These are phyloP conservation scores for Punica granatum DNA, from an alignment of 345 rosid species.

Conservation along the genomic window DNA sequence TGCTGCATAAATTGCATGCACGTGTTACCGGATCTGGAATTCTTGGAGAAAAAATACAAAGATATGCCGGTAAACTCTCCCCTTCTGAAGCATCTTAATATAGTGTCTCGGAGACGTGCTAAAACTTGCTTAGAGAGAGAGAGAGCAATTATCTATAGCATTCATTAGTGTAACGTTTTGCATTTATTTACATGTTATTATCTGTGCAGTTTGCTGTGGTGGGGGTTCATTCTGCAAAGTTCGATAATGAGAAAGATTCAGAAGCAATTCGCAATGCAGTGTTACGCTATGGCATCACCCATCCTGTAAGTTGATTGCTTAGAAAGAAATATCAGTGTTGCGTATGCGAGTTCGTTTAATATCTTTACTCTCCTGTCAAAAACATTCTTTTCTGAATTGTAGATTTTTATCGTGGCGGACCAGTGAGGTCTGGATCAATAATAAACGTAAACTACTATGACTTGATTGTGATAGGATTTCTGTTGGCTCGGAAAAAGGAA, in stretches of 20 bases:
- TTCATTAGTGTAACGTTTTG: not conserved
- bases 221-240: slow-evolving; percentile 97
- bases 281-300: slow-evolving; percentile 69
- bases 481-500: not conserved
- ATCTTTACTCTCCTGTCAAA: not conserved
- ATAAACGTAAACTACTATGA: not conserved
- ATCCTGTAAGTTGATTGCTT: slow-evolving; percentile 52
- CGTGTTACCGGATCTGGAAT: slow-evolving; percentile 81
- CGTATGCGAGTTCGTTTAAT: not conserved
- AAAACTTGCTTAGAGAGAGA: not conserved
- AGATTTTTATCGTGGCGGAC: not conserved
- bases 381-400: not conserved
- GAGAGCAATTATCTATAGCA: not conserved
- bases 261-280: slow-evolving; percentile 94
- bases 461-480: not conserved
- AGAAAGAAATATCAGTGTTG: not conserved
- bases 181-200: not conserved
- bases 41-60: slow-evolving; percentile 82
- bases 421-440: not conserved
- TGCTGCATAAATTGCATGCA: slow-evolving; percentile 97
- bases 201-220: slow-evolving; percentile 70
- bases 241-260: slow-evolving; percentile 92
- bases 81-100: not conserved
- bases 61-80: slow-evolving; percentile 59
- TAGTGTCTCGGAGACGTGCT: not conserved